Evolutionary conservation across 352 stramenopile genomes (phyloP).

Genomic region (Blastocystis sp.): DNA sequence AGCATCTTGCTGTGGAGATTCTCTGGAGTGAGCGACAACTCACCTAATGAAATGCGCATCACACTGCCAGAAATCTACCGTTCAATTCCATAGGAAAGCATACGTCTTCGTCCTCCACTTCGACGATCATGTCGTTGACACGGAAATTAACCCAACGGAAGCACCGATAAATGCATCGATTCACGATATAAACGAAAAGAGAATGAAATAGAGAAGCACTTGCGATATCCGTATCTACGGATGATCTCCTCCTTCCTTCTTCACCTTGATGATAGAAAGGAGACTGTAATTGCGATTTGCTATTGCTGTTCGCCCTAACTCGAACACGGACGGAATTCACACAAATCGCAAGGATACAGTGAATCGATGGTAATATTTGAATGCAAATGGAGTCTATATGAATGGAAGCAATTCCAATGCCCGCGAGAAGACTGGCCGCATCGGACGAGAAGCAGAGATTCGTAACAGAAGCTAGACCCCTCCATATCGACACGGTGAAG

Average conservation of each 20-base stretch:
- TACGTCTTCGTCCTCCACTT: conserved; percentile 3
- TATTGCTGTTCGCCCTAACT: neutral
- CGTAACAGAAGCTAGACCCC: neutral
- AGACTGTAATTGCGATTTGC: neutral
- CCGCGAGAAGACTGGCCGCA: neutral
- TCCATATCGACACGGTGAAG: neutral
- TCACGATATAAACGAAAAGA: neutral
- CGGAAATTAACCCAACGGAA: conserved; percentile 9
- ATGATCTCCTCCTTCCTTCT: neutral
- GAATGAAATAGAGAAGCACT: neutral
- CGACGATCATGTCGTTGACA: neutral
- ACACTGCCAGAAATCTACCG: too few species aligned
- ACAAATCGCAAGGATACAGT: conserved; percentile 19
- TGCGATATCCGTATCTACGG: neutral
- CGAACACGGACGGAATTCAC: neutral
- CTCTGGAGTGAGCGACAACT: neutral
- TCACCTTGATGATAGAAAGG: neutral
- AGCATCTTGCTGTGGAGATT: neutral
- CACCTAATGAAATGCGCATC: neutral
- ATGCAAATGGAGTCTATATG: conserved; percentile 22
- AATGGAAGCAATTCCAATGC: conserved; percentile 10
- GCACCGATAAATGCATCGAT: neutral
- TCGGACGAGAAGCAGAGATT: neutral
- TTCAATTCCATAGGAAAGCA: neutral
- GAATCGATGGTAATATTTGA: conserved; percentile 21